Base-by-base conservation (phyloP, 78 protist genomes). In the Dictyostelium capitatum region DNA sequence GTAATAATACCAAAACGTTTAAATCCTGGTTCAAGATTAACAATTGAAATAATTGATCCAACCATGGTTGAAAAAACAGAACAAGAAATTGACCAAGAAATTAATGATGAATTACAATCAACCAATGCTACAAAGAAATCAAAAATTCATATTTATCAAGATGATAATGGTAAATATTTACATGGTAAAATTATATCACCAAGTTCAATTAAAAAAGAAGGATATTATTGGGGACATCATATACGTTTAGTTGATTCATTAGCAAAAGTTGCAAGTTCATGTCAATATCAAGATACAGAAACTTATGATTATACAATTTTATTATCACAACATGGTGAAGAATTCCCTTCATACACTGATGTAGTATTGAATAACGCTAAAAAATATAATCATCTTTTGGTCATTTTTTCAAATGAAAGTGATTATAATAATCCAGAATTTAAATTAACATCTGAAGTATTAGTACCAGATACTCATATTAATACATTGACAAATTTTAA, bases 171-270 rank as follows among this genome's bases (percentile, higher is more conserved):
- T n/a, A 3, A 56, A 59, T 65, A 32, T 30, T 46, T 25, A 4
- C 3, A 30, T 17, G 93, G 93, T n/a, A 56, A 65, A 17, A 17
- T 87, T 54, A 72, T 87, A 1, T 87, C 93, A 50, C 65, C 84
- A 50, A 11, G 23, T 19, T 67, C 77, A 3, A 80, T 87, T 30
- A 74, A 77, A 67, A 30, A 59, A 12, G 85, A 77, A 11, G 93
- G 93, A 19, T 80, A 87, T 47, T 87, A 87, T 32, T 87, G 93
- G 93, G 93, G 93, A 10, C 80, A 87, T 41, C 83, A 74, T 59
- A 28, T 87, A 8, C 50, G 93, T 46, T 57, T 28, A 8, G 93
- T 59, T 9, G 77, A 87, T 4, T 46, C 70, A 32, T 20, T 87
- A 10, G 83, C 47, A 41, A 6, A 15, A 8, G 48, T 59, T 28